phyloP scores from a whole-genome alignment of 2,329 filamentous ascomycete species.

The Dendrostoma leiphaemia region DNA sequence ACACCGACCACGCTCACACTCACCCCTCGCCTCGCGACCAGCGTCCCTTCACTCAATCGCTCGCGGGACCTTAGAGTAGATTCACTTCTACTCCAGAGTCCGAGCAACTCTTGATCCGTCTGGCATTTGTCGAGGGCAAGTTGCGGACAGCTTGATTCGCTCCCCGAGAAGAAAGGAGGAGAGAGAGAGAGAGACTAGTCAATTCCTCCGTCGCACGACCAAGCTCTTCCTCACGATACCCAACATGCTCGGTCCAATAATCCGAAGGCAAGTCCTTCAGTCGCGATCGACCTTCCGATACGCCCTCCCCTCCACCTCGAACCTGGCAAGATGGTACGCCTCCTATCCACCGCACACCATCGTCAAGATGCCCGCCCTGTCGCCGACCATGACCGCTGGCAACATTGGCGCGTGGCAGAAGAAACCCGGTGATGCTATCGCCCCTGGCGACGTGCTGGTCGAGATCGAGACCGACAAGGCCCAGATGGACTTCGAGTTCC shows the following conservation, averaged over 20 bases:
- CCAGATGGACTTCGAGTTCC: conserved; percentile 99
- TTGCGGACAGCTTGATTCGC: conserved; percentile 7
- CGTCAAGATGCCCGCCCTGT: conserved; percentile 97
- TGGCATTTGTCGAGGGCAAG: conserved; percentile 20
- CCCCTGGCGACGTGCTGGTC: conserved; percentile 90
- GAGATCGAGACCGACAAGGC: conserved; percentile 99
- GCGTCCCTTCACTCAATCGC: conserved; percentile 10
- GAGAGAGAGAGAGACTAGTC: conserved; percentile 24
- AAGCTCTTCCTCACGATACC: conserved; percentile 9
- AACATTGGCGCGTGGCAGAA: conserved; percentile 99
- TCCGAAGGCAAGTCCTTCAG: conserved; percentile 61
- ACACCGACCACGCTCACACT: neutral
- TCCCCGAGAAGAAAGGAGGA: too few relatives aligned
- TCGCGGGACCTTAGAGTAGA: conserved; percentile 12
- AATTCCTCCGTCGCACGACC: conserved; percentile 8
- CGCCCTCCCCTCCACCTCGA: conserved; percentile 50
- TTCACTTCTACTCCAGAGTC: conserved; percentile 2
- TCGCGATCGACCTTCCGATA: conserved; percentile 49
- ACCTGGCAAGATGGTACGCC: conserved; percentile 64
- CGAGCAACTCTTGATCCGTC: conserved; percentile 18
- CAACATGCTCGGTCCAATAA: conserved; percentile 62
- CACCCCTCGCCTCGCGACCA: conserved; percentile 20
- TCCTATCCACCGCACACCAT: conserved; percentile 93
- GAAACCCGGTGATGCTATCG: conserved; percentile 84
- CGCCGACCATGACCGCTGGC: conserved; percentile 94